These are phyloP conservation scores for Penicillium pancosmium DNA, from an alignment of 495 filamentous ascomycete genomes.

Conservation along the genomic window DNA sequence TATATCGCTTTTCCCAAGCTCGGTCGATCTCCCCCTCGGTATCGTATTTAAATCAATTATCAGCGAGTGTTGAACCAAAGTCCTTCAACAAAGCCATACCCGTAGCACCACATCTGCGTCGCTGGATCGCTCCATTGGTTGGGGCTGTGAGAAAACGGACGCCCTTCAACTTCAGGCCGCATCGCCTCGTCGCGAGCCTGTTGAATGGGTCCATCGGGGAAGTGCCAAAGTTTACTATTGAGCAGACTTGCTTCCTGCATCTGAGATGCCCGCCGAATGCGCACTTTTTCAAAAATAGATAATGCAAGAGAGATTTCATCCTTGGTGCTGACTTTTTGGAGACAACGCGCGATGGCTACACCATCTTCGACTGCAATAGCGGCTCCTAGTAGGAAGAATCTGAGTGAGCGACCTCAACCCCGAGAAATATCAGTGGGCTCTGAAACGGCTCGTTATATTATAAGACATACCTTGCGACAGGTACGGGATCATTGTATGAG, in stretches of 20 bases:
- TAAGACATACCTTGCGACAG: constrained; percentile 37
- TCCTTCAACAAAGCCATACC: neutral
- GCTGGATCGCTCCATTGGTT: constrained; percentile 49
- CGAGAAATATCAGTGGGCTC: no score
- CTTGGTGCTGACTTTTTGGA: constrained; percentile 17
- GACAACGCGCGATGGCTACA: constrained; percentile 24
- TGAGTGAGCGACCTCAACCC: neutral
- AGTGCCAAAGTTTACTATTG: constrained; percentile 44
- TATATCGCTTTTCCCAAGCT: constrained; percentile 14
- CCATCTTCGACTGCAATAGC: constrained; percentile 46
- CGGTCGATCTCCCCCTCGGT: constrained; percentile 33
- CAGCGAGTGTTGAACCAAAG: neutral
- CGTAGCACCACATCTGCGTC: constrained; percentile 46
- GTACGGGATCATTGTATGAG: constrained; percentile 52
- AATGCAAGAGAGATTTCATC: constrained; percentile 19
- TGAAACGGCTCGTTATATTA: no score
- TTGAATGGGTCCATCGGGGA: constrained; percentile 46
- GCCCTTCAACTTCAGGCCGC: constrained; percentile 24
- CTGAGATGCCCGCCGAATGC: constrained; percentile 20
- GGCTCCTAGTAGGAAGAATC: constrained; percentile 27
- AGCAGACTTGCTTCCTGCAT: constrained; percentile 37
- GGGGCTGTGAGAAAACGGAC: constrained; percentile 32
- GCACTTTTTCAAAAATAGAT: constrained; percentile 27
- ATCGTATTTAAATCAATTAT: constrained; percentile 30
- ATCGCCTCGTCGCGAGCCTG: constrained; percentile 42